Conservation (phyloP, 345 rosid genomes). For the Eucalyptus sideroxylon region DNA sequence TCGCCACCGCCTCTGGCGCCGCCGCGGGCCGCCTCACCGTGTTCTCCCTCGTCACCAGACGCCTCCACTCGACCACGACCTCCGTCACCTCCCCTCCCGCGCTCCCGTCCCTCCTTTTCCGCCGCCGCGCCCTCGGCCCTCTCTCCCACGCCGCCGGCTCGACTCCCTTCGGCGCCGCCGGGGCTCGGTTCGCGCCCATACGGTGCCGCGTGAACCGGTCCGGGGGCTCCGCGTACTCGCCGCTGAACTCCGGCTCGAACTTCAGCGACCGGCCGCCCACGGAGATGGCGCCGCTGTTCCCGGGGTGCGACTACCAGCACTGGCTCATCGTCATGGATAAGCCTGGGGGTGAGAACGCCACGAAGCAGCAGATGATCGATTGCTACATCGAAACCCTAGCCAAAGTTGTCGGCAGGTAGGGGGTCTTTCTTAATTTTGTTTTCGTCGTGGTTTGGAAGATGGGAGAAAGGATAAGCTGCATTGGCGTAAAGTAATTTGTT, state of each 20-base stretch:
- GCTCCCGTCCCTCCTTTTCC: conserved; percentile 16
- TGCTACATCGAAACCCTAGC: conserved; percentile 77
- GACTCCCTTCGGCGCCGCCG: conserved; percentile 7
- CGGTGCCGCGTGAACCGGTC: conserved; percentile 71
- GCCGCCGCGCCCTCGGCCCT: conserved; percentile 6
- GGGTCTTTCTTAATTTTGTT: neutral
- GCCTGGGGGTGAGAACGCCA: conserved; percentile 82
- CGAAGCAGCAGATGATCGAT: conserved; percentile 94
- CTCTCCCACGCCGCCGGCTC: conserved; percentile 28
- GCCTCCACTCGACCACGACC: conserved; percentile 20
- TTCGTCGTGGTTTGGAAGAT: neutral
- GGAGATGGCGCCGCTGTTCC: conserved; percentile 92
- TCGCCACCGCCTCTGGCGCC: neutral
- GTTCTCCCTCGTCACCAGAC: conserved; percentile 6
- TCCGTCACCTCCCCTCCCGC: conserved; percentile 21
- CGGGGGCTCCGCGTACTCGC: conserved; percentile 68
- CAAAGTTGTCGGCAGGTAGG: conserved; percentile 66
- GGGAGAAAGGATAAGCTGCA: neutral
- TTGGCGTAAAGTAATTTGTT: neutral
- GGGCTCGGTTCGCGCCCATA: conserved; percentile 34
- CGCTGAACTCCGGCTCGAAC: conserved; percentile 80
- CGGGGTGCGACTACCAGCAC: conserved; percentile 91
- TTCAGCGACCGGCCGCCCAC: conserved; percentile 92
- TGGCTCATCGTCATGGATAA: conserved; percentile 98
- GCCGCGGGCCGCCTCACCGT: conserved; percentile 28